Conservation (phyloP, 202 grass and related monocot species). For the Carex sylvatica region DNA sequence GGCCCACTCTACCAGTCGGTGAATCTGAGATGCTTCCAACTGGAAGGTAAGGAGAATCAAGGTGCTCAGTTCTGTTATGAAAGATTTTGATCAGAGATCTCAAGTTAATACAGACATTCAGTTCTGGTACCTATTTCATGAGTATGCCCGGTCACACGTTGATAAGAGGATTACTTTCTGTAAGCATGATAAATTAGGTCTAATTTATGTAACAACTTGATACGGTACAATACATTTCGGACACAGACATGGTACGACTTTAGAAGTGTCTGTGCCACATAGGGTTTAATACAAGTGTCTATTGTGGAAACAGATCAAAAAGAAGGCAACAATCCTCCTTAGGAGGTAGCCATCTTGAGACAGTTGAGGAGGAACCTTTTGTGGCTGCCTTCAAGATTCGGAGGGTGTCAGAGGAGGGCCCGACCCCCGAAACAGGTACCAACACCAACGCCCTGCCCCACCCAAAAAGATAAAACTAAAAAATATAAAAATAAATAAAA, state of each 20-base stretch:
- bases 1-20: not conserved
- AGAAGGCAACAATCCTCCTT: conserved; percentile 64
- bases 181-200: not conserved
- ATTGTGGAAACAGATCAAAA: conserved; percentile 47
- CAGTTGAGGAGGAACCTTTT: conserved; percentile 75
- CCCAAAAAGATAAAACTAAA: not conserved
- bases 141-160: not conserved
- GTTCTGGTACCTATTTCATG: not conserved
- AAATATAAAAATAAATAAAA: not conserved
- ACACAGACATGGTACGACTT: not conserved
- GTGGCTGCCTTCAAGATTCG: conserved; percentile 58
- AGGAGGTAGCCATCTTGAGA: conserved; percentile 67
- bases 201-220: not conserved
- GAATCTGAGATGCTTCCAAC: conserved; percentile 18
- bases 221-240: too few species aligned
- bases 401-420: conserved; percentile 49
- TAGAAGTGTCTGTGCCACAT: not conserved
- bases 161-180: not conserved
- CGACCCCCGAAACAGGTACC: conserved; percentile 41
- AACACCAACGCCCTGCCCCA: not conserved
- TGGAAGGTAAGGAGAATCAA: conserved; percentile 19
- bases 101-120: not conserved
- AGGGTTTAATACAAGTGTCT: not conserved
- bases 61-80: not conserved
- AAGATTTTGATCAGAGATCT: conserved; percentile 1